Base-by-base conservation (phyloP, 805 yeast genomes). In the Candida rishiriensis region DNA sequence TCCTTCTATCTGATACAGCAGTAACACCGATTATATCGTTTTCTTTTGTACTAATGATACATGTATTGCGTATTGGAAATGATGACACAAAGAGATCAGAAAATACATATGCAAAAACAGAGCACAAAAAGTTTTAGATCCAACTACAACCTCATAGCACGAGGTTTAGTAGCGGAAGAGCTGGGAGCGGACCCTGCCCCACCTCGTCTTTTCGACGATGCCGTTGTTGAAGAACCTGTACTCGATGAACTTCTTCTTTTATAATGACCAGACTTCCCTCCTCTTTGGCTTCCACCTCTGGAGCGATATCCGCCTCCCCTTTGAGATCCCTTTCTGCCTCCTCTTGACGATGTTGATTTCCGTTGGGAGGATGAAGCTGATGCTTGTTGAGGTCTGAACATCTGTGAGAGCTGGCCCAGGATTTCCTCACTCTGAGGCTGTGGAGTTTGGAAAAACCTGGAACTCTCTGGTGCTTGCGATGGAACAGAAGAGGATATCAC, bases 401-500 rank as follows among this genome's bases (percentile, higher is more conserved):
- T 38, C 41, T 50, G 51, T 10, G 52, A 44, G 11, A 50, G 44
- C 33, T 49, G 54, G 13, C 48, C 41, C n/a, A 54, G 34, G 2
- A 51, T 36, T 11, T 45, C 46, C 14, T 40, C 41, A 31, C 51
- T 51, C 15, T 40, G 40, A 12, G 30, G n/a, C 13, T 13, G 16
- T 14, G 31, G n/a, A 8, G 31, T n/a, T 4, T 36, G 30, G 36
- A 48, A 50, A 43, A 42, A 52, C 9, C 44, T 46, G 2, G 51
- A 46, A 3, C 39, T 39, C n/a, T 43, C 46, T 10, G 43, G 39
- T 10, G 43, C 43, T 31, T 43, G 53, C 3, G 57, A 44, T 13
- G 53, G 50, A 28, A 36, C 38, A 1, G 55, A 52, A 3, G 58
- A 54, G n/a, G 56, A 43, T 5, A 54, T 43, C 2, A 53, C 41